Base-by-base conservation (phyloP, 257 asterid species). In the Echites panduratus region DNA sequence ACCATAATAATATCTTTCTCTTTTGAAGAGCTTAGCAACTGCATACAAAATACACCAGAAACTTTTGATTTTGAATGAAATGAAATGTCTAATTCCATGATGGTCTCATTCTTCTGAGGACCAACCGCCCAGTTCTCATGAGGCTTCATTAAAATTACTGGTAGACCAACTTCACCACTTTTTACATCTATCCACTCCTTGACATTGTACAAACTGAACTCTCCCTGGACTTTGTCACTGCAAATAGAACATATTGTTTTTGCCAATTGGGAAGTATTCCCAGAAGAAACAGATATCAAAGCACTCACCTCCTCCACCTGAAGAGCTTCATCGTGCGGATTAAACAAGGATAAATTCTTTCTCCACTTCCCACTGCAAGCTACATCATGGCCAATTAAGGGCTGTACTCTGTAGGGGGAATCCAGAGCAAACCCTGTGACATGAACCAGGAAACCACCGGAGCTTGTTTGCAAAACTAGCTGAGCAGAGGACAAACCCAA, bases 391-490 rank as follows among this genome's bases (percentile, higher is more conserved):
- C 83, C 83, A 76, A 79, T 56, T 32, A 89, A 75, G 64, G 95
- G 86, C 58, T 79, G 79, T 58, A 89, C 66, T 52, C 78, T 72
- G 78, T 88, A 93, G 50, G 96, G 97, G 4, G 98, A 90, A 75
- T 89, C 89, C 64, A 86, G 75, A 50, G 87, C 90, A 79, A 82
- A 79, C 47, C 97, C 98, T 74, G 85, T 87, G 70, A 90, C 94
- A 75, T 77, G 85, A 80, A 93, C 80, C 79, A 93, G 65, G 87
- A 93, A 91, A 66, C 96, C 98, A 35, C 96, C 98, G 4, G 75
- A 81, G 81, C 85, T 93, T 70, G 98, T 91, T 85, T 93, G 98
- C 81, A 93, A 67, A 81, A 93, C 86, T 67, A 93, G 79, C 72
- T 89, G 87, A 70, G 86, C 84, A 16, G 92, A 78, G 62, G 96